phyloP scores from a whole-genome alignment of 2,329 filamentous ascomycete genomes.

The Fusarium annulatum region DNA sequence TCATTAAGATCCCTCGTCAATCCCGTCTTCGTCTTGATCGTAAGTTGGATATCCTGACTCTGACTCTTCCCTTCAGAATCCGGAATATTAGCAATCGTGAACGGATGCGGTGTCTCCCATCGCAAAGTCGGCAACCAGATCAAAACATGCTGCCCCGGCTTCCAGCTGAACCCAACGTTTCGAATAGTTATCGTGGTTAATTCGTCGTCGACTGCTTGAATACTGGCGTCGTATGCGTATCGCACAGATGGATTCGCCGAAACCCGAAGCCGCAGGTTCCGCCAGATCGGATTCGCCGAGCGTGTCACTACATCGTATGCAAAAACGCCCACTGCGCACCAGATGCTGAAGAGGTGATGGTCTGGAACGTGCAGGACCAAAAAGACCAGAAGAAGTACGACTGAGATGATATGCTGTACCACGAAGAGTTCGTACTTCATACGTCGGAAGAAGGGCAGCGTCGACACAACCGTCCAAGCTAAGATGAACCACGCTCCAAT shows the following conservation, averaged over 20 bases:
- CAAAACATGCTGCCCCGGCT: conserved; percentile 42
- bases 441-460: conserved; percentile 39
- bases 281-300: conserved; percentile 43
- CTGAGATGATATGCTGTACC: conserved; percentile 42
- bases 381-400: conserved; percentile 37
- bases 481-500: conserved; percentile 43
- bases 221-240: conserved; percentile 36
- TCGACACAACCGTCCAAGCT: conserved; percentile 41
- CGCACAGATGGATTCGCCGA: conserved; percentile 20
- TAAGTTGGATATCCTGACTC: conserved; percentile 35
- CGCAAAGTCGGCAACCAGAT: conserved; percentile 42
- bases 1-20: conserved; percentile 38
- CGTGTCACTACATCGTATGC: conserved; percentile 42
- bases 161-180: conserved; percentile 39
- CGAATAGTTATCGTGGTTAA: conserved; percentile 36
- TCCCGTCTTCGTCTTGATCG: conserved; percentile 41
- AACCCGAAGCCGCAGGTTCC: conserved; percentile 37
- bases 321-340: conserved; percentile 44
- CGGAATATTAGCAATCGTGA: conserved; percentile 39
- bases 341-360: conserved; percentile 44
- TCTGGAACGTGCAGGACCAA: conserved; percentile 42
- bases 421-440: conserved; percentile 46
- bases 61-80: conserved; percentile 1
- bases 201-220: conserved; percentile 36
- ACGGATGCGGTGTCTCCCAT: conserved; percentile 42